Percentiles rank a stretch among this genome's conserved stretches.
Conservation (phyloP, 2,329 filamentous ascomycete species). For the Sporothrix schenckii region DNA sequence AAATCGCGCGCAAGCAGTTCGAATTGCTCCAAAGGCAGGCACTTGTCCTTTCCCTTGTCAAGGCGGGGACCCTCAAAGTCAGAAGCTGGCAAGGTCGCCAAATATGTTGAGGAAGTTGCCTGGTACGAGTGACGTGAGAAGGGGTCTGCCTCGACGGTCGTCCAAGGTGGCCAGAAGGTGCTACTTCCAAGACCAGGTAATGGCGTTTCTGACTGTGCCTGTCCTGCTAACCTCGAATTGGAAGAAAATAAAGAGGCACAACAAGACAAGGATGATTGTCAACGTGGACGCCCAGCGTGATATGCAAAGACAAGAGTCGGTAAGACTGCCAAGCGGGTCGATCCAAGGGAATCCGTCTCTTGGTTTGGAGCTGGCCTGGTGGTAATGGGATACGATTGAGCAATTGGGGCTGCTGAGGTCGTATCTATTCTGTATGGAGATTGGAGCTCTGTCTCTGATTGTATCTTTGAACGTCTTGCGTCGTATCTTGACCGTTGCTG, state of each 20-base stretch:
- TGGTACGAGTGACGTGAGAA: not conserved
- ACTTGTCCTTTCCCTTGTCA: slow-evolving; percentile 1
- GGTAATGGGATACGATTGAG: slow-evolving; percentile 16
- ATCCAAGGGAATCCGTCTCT: slow-evolving; percentile 6
- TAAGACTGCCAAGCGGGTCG: slow-evolving; percentile 13
- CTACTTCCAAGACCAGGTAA: not conserved
- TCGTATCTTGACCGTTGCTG: not conserved
- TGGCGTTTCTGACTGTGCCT: not conserved
- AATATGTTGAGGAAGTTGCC: not conserved
- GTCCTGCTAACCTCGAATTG: not conserved
- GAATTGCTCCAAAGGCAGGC: slow-evolving; percentile 2
- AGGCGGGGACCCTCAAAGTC: not conserved
- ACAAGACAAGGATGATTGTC: not conserved
- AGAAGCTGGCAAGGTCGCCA: slow-evolving; percentile 12
- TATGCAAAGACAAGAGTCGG: not conserved
- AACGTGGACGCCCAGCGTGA: slow-evolving; percentile 15
- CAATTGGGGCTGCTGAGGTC: not conserved
- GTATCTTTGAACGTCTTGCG: not conserved
- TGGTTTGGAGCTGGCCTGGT: slow-evolving; percentile 3
- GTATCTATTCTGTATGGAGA: not conserved
- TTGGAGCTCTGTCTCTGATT: not conserved
- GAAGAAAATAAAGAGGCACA: not conserved
- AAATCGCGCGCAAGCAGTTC: slow-evolving; percentile 29
- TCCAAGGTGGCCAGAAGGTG: not conserved
- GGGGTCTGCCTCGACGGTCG: not conserved